phyloP scores from a whole-genome alignment of 2,329 filamentous ascomycete genomes.

The Alternaria consortialis region DNA sequence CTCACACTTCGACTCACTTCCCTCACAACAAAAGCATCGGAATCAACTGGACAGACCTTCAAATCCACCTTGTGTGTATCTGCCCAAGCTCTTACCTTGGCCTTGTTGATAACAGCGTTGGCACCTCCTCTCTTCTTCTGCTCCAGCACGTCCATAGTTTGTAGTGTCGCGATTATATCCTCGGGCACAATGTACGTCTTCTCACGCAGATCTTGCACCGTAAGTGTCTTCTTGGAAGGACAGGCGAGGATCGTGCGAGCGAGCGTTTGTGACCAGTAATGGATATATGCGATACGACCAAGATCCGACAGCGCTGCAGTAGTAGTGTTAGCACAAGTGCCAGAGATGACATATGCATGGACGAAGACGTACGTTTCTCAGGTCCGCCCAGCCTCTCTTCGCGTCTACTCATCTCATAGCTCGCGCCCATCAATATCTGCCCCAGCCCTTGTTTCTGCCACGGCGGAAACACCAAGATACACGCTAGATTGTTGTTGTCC shows the following conservation, averaged over 20 bases:
- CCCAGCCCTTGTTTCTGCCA: constrained; percentile 93
- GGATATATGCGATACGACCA: constrained; percentile 80
- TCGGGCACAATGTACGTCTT: constrained; percentile 86
- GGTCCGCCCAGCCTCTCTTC: constrained; percentile 89
- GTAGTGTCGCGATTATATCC: constrained; percentile 80
- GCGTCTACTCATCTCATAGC: constrained; percentile 87
- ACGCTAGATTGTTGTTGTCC: constrained; percentile 98
- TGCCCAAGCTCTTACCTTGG: constrained; percentile 72
- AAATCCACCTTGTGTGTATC: constrained; percentile 69
- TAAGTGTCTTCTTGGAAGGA: constrained; percentile 62
- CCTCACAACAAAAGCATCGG: constrained; percentile 77
- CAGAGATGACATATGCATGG: no score
- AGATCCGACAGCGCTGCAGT: constrained; percentile 76
- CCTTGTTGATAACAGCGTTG: constrained; percentile 64
- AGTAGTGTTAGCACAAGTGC: constrained; percentile 14
- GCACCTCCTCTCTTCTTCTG: constrained; percentile 60
- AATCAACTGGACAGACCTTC: constrained; percentile 69
- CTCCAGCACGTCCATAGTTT: constrained; percentile 79
- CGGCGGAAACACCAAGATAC: constrained; percentile 93
- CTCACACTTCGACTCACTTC: constrained; percentile 42
- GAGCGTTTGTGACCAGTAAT: constrained; percentile 88
- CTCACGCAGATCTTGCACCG: constrained; percentile 75
- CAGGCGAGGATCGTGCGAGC: constrained; percentile 68
- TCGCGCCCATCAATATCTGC: constrained; percentile 87
- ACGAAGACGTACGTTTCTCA: constrained; percentile 73